Evolutionary conservation across 106 monocot species (phyloP).

Genomic region (Platanthera zijinensis): DNA sequence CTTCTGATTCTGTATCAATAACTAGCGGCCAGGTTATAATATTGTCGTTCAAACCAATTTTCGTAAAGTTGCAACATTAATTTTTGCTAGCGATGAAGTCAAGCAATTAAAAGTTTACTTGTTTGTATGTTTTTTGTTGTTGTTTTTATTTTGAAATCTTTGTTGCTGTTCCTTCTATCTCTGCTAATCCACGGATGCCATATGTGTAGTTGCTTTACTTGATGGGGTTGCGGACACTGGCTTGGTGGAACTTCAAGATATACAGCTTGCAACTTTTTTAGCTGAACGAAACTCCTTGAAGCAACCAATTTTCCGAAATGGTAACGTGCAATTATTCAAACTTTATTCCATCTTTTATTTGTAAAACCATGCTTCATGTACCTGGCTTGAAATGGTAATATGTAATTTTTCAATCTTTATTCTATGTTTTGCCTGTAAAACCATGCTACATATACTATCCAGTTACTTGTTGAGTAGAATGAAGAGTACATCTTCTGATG

Average conservation of each 20-base stretch:
- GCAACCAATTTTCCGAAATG: slow-evolving; percentile 68
- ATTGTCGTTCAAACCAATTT: neutral
- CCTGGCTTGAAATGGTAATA: slow-evolving; percentile 43
- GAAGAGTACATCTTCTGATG: neutral
- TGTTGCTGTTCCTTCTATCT: neutral
- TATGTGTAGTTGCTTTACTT: slow-evolving; percentile 41
- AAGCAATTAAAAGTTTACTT: neutral
- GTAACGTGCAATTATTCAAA: slow-evolving; percentile 25
- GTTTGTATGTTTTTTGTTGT: neutral
- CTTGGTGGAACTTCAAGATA: slow-evolving; percentile 62
- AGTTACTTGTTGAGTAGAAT: neutral
- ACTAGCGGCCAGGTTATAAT: neutral
- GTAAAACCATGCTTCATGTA: neutral
- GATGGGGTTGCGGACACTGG: slow-evolving; percentile 73
- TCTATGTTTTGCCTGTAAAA: neutral
- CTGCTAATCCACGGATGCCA: slow-evolving; percentile 4
- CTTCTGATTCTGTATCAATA: neutral
- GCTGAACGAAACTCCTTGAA: slow-evolving; percentile 57
- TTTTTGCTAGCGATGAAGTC: neutral
- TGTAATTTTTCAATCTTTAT: neutral
- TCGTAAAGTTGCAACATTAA: neutral
- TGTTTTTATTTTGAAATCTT: neutral
- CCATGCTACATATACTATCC: neutral
- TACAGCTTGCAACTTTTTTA: slow-evolving; percentile 47
- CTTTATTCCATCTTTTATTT: neutral